These are phyloP conservation scores for Stentor coeruleus DNA, from an alignment of 73 alveolate genomes.

Conservation along the genomic window DNA sequence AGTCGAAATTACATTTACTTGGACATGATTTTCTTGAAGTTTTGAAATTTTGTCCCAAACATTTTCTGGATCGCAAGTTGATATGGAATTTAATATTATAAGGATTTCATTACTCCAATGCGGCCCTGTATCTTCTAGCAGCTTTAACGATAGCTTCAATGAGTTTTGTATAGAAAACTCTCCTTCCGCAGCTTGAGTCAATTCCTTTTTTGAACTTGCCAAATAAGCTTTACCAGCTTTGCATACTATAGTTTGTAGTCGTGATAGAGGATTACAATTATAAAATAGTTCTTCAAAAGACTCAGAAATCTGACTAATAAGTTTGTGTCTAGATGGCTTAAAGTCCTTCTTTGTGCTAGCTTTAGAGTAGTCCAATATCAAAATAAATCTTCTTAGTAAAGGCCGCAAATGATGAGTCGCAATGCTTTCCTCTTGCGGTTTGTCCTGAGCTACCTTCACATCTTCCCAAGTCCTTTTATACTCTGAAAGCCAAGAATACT, in stretches of 20 bases:
- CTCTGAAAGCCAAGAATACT: conserved; percentile 9
- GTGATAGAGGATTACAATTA: conserved; percentile 8
- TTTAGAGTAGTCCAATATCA: conserved; percentile 16
- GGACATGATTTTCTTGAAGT: background rate
- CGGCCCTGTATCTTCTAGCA: conserved; percentile 1
- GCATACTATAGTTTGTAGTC: background rate
- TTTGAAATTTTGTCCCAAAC: background rate
- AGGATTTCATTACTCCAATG: conserved; percentile 9
- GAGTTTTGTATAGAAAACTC: conserved; percentile 24
- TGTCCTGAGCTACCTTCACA: background rate
- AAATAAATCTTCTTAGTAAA: conserved; percentile 12
- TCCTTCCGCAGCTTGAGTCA: background rate
- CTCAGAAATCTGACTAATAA: background rate
- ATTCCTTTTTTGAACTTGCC: background rate
- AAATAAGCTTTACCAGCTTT: conserved; percentile 9
- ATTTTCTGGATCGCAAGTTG: background rate
- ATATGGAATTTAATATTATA: background rate
- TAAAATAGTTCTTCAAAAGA: background rate
- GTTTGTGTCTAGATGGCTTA: background rate
- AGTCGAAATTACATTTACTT: background rate
- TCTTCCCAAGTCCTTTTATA: conserved; percentile 18
- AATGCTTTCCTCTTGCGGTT: background rate
- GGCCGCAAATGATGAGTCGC: background rate
- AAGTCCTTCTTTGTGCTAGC: background rate
- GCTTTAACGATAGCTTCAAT: background rate